Evolutionary conservation across 805 yeast genomes (phyloP).

Genomic region (Monosporozyma siamensis): DNA sequence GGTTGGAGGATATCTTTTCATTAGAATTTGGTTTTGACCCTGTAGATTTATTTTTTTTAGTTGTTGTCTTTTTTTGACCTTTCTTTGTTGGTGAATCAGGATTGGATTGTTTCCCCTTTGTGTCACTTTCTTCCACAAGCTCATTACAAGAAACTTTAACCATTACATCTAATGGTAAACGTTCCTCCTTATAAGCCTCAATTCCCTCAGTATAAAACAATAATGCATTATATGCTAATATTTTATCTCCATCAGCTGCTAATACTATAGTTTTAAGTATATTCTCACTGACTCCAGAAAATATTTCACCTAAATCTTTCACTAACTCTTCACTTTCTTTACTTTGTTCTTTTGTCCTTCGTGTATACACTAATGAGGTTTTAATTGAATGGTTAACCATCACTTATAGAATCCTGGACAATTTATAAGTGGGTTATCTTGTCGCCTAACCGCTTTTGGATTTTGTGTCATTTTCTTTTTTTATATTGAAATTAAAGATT

Average conservation of each 20-base stretch:
- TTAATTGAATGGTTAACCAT: too few relatives aligned
- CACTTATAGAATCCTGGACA: too few relatives aligned
- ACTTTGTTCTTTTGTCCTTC: background rate
- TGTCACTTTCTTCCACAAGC: background rate
- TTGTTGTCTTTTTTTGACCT: too few relatives aligned
- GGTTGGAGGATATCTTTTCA: too few relatives aligned
- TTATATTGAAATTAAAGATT: too few relatives aligned
- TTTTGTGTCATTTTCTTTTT: too few relatives aligned
- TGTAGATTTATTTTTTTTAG: too few relatives aligned
- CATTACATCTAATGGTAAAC: background rate
- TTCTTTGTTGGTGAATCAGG: too few relatives aligned
- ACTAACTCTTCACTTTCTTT: background rate
- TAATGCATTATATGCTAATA: constrained; percentile 2
- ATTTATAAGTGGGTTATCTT: too few relatives aligned
- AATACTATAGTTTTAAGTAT: background rate
- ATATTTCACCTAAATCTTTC: background rate
- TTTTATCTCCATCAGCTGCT: constrained; percentile 1
- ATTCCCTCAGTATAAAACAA: background rate
- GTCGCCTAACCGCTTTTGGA: too few relatives aligned
- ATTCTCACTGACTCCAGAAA: background rate
- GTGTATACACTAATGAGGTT: too few relatives aligned
- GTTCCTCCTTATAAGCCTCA: background rate
- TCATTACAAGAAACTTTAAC: background rate
- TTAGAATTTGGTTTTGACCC: too few relatives aligned
- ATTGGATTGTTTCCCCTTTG: background rate